Percentiles rank a stretch among this genome's conserved stretches.
These are phyloP conservation scores for Colletotrichum caudatum DNA, from an alignment of 2,329 filamentous ascomycete species.

Conservation along the genomic window DNA sequence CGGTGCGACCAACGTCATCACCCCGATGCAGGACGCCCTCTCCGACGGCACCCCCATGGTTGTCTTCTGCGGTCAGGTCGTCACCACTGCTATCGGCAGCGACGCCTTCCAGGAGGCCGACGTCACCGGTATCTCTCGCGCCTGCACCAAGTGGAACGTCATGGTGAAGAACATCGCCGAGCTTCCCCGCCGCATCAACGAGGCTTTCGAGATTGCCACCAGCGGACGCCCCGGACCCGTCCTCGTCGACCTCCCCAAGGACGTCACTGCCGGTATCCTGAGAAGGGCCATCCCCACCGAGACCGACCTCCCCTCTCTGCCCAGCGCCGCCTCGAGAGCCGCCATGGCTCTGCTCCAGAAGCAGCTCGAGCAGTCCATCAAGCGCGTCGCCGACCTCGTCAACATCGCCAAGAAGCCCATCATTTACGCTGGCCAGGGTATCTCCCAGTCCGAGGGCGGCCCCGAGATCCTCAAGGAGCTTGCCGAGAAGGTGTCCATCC, in stretches of 20 bases:
- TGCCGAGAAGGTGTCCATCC: conserved; percentile 90
- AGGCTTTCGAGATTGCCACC: conserved; percentile 97
- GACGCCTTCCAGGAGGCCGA: conserved; percentile 99
- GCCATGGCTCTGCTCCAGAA: conserved; percentile 78
- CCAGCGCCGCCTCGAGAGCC: conserved; percentile 86
- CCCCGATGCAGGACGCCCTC: conserved; percentile 94
- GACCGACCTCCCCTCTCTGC: conserved; percentile 80
- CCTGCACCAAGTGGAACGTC: conserved; percentile 99
- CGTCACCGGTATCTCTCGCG: conserved; percentile 90
- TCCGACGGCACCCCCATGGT: conserved; percentile 97
- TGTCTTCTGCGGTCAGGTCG: conserved; percentile 94
- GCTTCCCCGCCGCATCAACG: conserved; percentile 92
- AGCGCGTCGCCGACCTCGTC: conserved; percentile 82
- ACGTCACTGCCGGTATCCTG: conserved; percentile 89
- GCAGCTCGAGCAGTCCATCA: conserved; percentile 79
- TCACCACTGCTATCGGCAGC: conserved; percentile 89
- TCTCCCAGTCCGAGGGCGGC: conserved; percentile 84
- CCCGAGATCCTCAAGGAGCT: conserved; percentile 84
- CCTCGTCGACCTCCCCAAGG: conserved; percentile 95
- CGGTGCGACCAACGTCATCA: conserved; percentile 95
- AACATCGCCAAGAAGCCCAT: conserved; percentile 94
- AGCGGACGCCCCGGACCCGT: conserved; percentile 94
- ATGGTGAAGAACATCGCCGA: conserved; percentile 98
- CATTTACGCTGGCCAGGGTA: conserved; percentile 93
- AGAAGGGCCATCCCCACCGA: conserved; percentile 84